Evolutionary conservation across 148 eudicot genomes (phyloP).

Genomic region (Cornus kousa): DNA sequence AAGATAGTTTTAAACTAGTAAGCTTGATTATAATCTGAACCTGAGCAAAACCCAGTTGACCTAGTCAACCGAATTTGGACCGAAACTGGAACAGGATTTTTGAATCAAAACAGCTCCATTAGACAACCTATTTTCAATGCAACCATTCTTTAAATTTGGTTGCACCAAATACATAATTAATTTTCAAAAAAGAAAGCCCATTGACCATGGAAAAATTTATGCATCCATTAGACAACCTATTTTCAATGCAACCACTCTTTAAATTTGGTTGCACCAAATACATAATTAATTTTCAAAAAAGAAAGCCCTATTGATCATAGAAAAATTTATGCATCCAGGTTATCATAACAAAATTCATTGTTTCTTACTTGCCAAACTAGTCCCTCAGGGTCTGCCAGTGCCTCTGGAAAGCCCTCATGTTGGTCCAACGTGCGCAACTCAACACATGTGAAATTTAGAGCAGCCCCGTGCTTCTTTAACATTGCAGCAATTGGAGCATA

Average conservation of each 20-base stretch:
- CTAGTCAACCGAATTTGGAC: neutral
- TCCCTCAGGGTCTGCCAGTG: slow-evolving; percentile 88
- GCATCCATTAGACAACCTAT: neutral
- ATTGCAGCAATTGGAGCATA: slow-evolving; percentile 69
- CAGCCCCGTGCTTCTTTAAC: slow-evolving; percentile 63
- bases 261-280: neutral
- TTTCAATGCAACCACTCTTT: too few relatives aligned
- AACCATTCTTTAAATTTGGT: too few relatives aligned
- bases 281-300: neutral
- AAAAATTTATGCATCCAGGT: neutral
- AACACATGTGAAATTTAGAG: slow-evolving; percentile 81
- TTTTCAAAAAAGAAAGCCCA: neutral
- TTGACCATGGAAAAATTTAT: too few relatives aligned
- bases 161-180: neutral
- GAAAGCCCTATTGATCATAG: neutral
- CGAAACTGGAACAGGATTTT: neutral
- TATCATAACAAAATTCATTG: neutral
- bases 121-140: too few relatives aligned
- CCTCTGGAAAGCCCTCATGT: slow-evolving; percentile 74
- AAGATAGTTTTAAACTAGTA: too few relatives aligned
- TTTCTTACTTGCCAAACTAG: slow-evolving; percentile 82
- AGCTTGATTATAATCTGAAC: neutral
- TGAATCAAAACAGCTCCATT: neutral
- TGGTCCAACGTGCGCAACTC: slow-evolving; percentile 80
- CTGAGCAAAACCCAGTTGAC: neutral